Percentiles rank a stretch among this genome's conserved stretches.
phyloP scores from a whole-genome alignment of 2,329 filamentous ascomycete genomes.

The Sphaerulina musiva region DNA sequence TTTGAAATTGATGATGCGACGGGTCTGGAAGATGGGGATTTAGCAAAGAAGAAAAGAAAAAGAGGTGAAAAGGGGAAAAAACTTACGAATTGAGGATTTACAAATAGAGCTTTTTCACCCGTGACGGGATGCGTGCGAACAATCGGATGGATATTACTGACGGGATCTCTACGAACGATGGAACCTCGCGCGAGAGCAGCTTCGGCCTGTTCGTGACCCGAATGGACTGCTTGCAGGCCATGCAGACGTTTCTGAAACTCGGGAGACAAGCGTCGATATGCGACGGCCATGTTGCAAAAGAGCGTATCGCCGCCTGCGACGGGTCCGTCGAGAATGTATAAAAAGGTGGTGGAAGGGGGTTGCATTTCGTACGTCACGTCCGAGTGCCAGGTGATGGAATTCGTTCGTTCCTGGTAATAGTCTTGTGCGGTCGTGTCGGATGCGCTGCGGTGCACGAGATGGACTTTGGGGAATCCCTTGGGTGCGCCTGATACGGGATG shows the following conservation, averaged over 20 bases:
- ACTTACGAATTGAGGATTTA: slow-evolving; percentile 67
- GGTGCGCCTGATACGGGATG: slow-evolving; percentile 73
- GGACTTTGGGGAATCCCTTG: slow-evolving; percentile 65
- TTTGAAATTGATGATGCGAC: slow-evolving; percentile 73
- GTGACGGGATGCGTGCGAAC: slow-evolving; percentile 73
- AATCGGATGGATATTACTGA: slow-evolving; percentile 67
- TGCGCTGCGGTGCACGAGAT: slow-evolving; percentile 69
- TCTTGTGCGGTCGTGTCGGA: slow-evolving; percentile 54
- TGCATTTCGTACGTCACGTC: slow-evolving; percentile 85
- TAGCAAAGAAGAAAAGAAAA: too few species aligned
- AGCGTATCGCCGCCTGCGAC: slow-evolving; percentile 72
- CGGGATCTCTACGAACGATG: slow-evolving; percentile 67
- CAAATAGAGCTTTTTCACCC: slow-evolving; percentile 74
- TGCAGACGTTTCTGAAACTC: slow-evolving; percentile 74
- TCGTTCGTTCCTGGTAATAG: slow-evolving; percentile 65
- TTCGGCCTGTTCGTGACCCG: slow-evolving; percentile 70
- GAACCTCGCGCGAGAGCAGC: slow-evolving; percentile 60
- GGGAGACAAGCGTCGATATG: slow-evolving; percentile 73
- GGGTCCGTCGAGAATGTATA: slow-evolving; percentile 80
- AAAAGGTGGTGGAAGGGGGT: slow-evolving; percentile 81
- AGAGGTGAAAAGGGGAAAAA: background rate
- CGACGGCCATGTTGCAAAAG: slow-evolving; percentile 71
- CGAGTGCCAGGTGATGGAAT: slow-evolving; percentile 74
- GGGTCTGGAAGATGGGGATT: slow-evolving; percentile 41
- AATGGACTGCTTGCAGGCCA: slow-evolving; percentile 73